Conservation (phyloP, 768 basidiomycete species). For the Kwoniella sp. region DNA sequence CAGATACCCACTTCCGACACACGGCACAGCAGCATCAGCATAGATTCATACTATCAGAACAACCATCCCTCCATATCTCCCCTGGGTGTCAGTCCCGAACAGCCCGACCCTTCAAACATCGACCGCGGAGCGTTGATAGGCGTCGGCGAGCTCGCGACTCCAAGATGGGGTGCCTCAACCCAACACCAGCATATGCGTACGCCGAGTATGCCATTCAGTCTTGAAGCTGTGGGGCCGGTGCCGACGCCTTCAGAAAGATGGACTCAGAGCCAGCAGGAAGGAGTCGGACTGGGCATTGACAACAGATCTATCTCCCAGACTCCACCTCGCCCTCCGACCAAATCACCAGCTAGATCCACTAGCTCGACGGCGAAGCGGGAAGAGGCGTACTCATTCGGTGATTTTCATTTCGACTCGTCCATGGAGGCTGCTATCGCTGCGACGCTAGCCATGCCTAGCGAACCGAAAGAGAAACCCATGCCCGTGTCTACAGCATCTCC, state of each 20-base stretch:
- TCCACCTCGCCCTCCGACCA: constrained; percentile 8
- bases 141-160: constrained; percentile 94
- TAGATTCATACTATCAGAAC: constrained; percentile 30
- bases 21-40: constrained; percentile 11
- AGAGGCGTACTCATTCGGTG: constrained; percentile 23
- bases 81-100: constrained; percentile 42
- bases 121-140: constrained; percentile 87
- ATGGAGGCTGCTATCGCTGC: constrained; percentile 47
- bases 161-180: constrained; percentile 70
- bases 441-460: constrained; percentile 27
- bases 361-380: constrained; percentile 4
- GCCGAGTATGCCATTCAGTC: constrained; percentile 40
- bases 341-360: constrained; percentile 55
- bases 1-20: background rate
- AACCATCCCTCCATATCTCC: constrained; percentile 8
- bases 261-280: constrained; percentile 49
- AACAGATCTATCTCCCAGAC: background rate
- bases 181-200: constrained; percentile 37
- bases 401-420: constrained; percentile 43
- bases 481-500: background rate
- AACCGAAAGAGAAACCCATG: constrained; percentile 14
- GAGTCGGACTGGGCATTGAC: constrained; percentile 52
- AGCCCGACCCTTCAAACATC: constrained; percentile 49
- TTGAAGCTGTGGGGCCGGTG: constrained; percentile 52
- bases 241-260: constrained; percentile 15